Percentiles rank a stretch among this genome's conserved stretches.
Conservation (phyloP, 2,329 filamentous ascomycete species). For the Calonectria fujianensis region DNA sequence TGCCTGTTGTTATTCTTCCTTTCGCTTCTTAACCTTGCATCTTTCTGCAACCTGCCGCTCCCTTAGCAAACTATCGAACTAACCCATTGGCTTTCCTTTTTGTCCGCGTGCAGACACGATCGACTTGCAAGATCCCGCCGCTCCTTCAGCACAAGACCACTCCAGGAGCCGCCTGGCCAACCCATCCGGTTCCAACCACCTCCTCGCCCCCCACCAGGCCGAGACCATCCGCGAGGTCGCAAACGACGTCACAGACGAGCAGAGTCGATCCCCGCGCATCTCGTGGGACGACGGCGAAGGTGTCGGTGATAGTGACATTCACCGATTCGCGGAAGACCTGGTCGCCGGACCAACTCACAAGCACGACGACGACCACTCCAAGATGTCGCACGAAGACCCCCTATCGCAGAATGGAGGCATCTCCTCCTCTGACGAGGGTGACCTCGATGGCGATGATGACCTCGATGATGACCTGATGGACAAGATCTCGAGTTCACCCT, state of each 20-base stretch:
- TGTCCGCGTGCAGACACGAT: constrained; percentile 83
- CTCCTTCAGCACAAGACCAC: constrained; percentile 91
- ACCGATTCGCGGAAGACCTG: constrained; percentile 68
- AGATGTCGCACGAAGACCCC: constrained; percentile 72
- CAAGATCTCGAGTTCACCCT: constrained; percentile 98
- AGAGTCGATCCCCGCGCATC: constrained; percentile 77
- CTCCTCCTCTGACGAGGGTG: constrained; percentile 74
- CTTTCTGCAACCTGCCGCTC: constrained; percentile 23
- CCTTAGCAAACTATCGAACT: constrained; percentile 45
- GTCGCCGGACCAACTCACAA: constrained; percentile 62
- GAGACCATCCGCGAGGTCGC: constrained; percentile 87
- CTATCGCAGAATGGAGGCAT: constrained; percentile 77
- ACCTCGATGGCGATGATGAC: constrained; percentile 81
- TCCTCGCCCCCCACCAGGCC: constrained; percentile 88
- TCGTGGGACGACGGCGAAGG: constrained; percentile 67
- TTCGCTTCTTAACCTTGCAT: constrained; percentile 39
- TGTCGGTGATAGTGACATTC: constrained; percentile 65
- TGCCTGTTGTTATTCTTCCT: constrained; percentile 45
- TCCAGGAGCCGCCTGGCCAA: constrained; percentile 60
- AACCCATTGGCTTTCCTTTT: constrained; percentile 43
- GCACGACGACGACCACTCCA: constrained; percentile 49
- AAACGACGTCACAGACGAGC: constrained; percentile 84
- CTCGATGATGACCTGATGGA: constrained; percentile 97
- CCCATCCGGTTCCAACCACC: constrained; percentile 65
- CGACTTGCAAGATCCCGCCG: constrained; percentile 90